These are phyloP conservation scores for Moringa oleifera DNA, from an alignment of 345 rosid genomes.

Conservation along the genomic window DNA sequence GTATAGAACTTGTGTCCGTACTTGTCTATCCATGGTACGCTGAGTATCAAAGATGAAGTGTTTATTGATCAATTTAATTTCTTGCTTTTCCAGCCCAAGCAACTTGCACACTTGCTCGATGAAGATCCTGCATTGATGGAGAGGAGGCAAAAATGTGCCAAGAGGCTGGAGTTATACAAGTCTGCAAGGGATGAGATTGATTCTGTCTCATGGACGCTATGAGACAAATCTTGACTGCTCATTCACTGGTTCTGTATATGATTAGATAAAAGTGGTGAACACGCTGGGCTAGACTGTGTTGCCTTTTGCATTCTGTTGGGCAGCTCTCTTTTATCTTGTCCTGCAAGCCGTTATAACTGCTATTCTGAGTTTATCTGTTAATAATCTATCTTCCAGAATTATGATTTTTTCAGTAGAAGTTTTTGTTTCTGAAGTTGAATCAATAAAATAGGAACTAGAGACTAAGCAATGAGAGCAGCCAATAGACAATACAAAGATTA, in stretches of 20 bases:
- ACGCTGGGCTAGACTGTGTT: no score
- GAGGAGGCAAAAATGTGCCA: conserved; percentile 40
- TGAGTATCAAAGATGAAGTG: not conserved
- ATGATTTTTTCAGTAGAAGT: no score
- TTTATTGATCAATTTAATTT: not conserved
- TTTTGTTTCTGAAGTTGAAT: no score
- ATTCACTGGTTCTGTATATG: not conserved
- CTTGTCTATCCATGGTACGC: not conserved
- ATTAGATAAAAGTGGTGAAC: no score
- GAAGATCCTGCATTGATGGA: conserved; percentile 50
- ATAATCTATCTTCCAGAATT: no score
- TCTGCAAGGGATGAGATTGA: conserved; percentile 53
- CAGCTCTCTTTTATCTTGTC: no score
- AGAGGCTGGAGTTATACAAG: conserved; percentile 46
- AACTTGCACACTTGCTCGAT: conserved; percentile 40
- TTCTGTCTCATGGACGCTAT: conserved; percentile 25
- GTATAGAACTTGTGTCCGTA: not conserved
- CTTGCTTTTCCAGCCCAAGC: conserved; percentile 25
- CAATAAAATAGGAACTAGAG: no score
- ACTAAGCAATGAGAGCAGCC: no score
- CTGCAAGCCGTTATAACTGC: no score
- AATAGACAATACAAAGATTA: no score
- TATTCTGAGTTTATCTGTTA: no score
- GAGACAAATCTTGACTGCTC: not conserved
- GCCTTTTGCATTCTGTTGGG: no score